Percentiles rank a stretch among this genome's conserved stretches.
These are phyloP conservation scores for Leccinellum albellum DNA, from an alignment of 768 basidiomycete genomes.

Conservation along the genomic window DNA sequence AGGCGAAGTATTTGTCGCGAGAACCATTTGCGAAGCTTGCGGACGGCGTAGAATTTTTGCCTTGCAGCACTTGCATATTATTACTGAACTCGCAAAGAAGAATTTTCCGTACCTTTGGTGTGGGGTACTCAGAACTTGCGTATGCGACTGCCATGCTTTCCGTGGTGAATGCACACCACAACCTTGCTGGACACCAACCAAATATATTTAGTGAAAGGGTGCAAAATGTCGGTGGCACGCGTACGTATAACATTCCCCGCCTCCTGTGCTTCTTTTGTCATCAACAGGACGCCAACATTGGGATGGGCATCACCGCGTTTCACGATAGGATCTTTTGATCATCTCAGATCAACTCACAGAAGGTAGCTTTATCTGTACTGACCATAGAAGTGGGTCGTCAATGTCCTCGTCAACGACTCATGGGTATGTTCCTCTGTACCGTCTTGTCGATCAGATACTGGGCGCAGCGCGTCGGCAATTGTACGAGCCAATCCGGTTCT, in stretches of 20 bases:
- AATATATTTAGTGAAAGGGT: not conserved
- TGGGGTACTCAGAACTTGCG: constrained; percentile 48
- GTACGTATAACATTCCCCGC: constrained; percentile 26
- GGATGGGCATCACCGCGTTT: constrained; percentile 42
- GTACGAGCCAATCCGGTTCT: constrained; percentile 51
- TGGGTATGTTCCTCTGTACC: constrained; percentile 49
- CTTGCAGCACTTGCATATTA: constrained; percentile 20
- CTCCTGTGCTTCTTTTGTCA: constrained; percentile 45
- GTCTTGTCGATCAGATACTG: constrained; percentile 8
- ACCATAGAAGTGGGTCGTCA: constrained; percentile 53
- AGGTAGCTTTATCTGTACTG: constrained; percentile 19
- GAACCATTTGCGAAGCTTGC: constrained; percentile 2
- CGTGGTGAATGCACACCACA: constrained; percentile 86
- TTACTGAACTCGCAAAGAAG: not conserved
- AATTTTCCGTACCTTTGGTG: constrained; percentile 51
- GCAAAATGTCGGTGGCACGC: not conserved
- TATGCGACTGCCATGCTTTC: constrained; percentile 79
- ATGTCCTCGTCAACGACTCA: constrained; percentile 41
- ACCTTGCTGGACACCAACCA: constrained; percentile 42
- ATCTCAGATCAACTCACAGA: not conserved
- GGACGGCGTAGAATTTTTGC: constrained; percentile 33
- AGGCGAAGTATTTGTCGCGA: constrained; percentile 30
- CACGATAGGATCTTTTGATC: constrained; percentile 32
- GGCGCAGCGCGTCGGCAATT: constrained; percentile 45
- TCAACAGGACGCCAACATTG: constrained; percentile 59